Conservation (phyloP, 345 rosid genomes). For the Ceriops tagal region DNA sequence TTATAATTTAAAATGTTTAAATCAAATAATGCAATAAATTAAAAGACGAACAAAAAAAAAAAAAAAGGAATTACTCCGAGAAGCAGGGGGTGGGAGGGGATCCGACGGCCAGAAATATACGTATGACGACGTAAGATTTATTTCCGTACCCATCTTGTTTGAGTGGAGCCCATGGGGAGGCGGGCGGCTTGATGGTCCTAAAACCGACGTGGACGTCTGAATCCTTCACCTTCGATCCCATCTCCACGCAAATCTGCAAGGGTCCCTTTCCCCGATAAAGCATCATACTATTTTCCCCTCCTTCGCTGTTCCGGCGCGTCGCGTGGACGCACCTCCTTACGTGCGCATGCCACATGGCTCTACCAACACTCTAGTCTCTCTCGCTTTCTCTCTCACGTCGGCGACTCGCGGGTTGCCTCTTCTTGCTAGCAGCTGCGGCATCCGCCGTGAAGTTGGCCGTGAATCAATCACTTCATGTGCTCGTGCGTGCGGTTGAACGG, state of each 20-base stretch:
- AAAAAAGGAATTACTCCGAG: no score
- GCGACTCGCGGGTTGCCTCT: not conserved
- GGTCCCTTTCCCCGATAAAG: constrained; percentile 9
- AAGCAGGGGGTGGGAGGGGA: no score
- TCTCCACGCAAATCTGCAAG: constrained; percentile 1
- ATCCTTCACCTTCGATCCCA: constrained; percentile 29
- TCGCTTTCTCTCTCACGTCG: not conserved
- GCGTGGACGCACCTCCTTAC: not conserved
- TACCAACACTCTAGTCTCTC: not conserved
- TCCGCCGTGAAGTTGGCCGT: constrained; percentile 29
- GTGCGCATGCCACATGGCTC: constrained; percentile 5
- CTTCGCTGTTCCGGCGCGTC: not conserved
- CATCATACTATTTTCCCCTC: not conserved
- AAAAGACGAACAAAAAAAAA: no score
- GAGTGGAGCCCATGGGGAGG: constrained; percentile 14
- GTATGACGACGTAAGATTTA: no score
- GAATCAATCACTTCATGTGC: constrained; percentile 19
- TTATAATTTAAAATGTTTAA: no score
- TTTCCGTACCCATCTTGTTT: no score
- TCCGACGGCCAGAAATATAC: no score
- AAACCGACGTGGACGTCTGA: constrained; percentile 53
- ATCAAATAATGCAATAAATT: no score
- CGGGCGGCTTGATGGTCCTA: constrained; percentile 22
- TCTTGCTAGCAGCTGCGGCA: not conserved
- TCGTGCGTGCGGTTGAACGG: constrained; percentile 5